Percentiles rank a stretch among this genome's conserved stretches.
Conservation (phyloP, 202 grass and related monocot genomes). For the Setaria italica region DNA sequence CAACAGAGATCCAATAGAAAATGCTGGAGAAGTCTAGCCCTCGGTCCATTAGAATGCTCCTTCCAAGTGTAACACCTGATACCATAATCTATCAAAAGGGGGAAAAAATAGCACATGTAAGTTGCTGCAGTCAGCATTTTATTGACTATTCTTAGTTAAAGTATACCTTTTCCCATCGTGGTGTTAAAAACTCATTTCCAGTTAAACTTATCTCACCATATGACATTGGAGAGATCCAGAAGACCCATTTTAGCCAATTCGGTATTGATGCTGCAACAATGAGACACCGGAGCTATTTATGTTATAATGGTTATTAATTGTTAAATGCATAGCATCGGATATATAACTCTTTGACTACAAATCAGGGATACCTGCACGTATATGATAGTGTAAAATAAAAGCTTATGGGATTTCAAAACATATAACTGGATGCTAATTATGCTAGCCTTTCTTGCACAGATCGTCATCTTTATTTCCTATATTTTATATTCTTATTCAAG, state of each 20-base stretch:
- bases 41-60: constrained; percentile 53
- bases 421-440: background rate
- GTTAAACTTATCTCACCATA: constrained; percentile 75
- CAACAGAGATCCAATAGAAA: constrained; percentile 80
- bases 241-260: constrained; percentile 82
- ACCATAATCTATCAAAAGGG: constrained; percentile 29
- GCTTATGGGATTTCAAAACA: background rate
- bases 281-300: background rate
- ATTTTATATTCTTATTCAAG: background rate
- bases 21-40: constrained; percentile 62
- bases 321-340: background rate
- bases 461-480: background rate
- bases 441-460: background rate
- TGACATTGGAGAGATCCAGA: constrained; percentile 79
- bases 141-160: background rate
- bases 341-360: background rate
- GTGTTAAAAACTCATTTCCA: constrained; percentile 76
- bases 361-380: background rate
- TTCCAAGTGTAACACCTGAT: constrained; percentile 51
- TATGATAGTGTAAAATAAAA: background rate
- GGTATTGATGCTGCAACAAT: constrained; percentile 64
- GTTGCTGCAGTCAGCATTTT: background rate
- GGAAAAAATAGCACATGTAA: background rate
- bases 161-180: constrained; percentile 78
- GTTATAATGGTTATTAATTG: background rate